Evolutionary conservation across 1,284 basidiomycete species (phyloP), one percentile per base, ranked within the genome.

Genomic region (Omphalotus olearius): DNA sequence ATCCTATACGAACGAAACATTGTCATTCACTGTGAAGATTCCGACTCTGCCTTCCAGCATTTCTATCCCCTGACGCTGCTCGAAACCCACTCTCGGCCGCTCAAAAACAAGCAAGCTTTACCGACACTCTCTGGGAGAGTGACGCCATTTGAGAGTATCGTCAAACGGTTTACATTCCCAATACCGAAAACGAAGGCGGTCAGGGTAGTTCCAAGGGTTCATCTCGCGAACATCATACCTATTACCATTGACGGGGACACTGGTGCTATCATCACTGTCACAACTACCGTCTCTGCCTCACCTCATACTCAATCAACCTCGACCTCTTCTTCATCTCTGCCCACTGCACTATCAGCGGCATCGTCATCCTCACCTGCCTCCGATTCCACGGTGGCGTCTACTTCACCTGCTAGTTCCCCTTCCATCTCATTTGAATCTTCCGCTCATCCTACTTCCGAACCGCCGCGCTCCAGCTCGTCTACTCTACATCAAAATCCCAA

Each of bases 21-120:
- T 51, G 82, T 86, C 30, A 83, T 88, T 28, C 85, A 88, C 59
- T 83, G 78, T 33, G 85, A 88, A 66, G 82, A 82, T 59, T 72
- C 71, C 42, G 74, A 76, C 35, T 66, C 70, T 9, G 80, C 78
- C 1, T 74, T 68, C 55, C 82, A 79, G 60, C 71, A 78, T 59
- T 81, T 82, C 59, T 84, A 82, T 57, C 80, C 82, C 0, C 63
- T 82, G 25, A 66, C 72, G 1, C 60, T 79, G 3, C 69, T 84
- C 1, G 67, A 68, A 36, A 62, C 64, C 44, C 69, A 75, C 30
- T 26, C 47, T 26, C 39, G 46, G 25, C 35, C 6, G 42, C 37
- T 43, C 7, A 53, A 41, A 13, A 42, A 25, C 9, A 41, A 42
- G n/a, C 28, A 25, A 23, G 23, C 39, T 5, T 40, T 49, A 7